Percentiles rank a stretch among this genome's conserved stretches.
Conservation (phyloP, 768 basidiomycete species). For the Boletus eberwhitei region DNA sequence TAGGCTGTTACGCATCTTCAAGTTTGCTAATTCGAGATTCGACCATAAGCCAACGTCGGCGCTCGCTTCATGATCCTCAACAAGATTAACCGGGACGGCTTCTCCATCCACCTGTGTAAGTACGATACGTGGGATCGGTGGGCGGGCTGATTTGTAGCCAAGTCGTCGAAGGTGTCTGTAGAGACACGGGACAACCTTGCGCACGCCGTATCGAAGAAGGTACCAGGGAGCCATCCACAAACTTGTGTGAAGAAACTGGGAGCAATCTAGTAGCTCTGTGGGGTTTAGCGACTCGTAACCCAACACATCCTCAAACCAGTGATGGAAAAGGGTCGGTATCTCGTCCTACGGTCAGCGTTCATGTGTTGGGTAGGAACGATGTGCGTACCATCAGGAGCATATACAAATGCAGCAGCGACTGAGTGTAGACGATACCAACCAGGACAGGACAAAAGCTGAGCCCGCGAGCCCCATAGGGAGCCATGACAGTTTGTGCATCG, state of each 20-base stretch:
- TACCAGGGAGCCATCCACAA: conserved; percentile 4
- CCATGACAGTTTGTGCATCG: neutral
- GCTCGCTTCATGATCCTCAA: neutral
- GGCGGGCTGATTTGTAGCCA: neutral
- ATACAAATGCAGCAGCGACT: conserved; percentile 18
- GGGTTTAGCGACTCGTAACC: conserved; percentile 12
- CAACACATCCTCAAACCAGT: conserved; percentile 21
- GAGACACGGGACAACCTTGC: neutral
- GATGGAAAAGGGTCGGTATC: conserved; percentile 17
- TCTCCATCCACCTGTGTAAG: conserved; percentile 14
- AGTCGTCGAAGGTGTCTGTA: neutral
- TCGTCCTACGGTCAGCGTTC: conserved; percentile 4
- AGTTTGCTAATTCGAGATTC: neutral
- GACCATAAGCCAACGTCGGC: neutral
- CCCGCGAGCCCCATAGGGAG: conserved; percentile 6
- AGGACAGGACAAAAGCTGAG: conserved; percentile 23
- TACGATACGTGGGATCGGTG: conserved; percentile 14
- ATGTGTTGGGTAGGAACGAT: neutral
- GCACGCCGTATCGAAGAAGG: neutral
- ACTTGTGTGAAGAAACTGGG: conserved; percentile 3
- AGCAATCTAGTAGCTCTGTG: neutral
- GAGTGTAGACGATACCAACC: conserved; percentile 9
- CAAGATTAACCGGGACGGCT: conserved; percentile 4
- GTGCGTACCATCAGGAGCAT: conserved; percentile 23
- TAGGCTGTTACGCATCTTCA: neutral